Percentiles rank a stretch among this genome's conserved stretches.
Conservation (phyloP, 2,329 filamentous ascomycete species). For the Colletotrichum brevisporum region DNA sequence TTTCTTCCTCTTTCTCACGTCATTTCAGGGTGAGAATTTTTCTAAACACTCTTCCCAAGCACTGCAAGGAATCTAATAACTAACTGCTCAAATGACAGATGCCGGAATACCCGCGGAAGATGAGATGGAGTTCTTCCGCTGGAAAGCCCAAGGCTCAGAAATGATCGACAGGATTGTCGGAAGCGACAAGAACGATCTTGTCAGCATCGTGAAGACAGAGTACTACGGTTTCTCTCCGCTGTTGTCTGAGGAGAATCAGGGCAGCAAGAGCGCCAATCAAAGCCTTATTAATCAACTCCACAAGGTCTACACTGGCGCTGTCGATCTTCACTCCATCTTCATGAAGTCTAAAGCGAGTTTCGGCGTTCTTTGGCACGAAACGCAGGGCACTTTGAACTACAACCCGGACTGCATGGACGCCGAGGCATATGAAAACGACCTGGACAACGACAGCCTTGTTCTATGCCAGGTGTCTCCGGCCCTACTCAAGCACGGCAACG, state of each 20-base stretch:
- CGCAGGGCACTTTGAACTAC: background rate
- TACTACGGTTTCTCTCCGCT: fast-evolving
- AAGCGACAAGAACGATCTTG: background rate
- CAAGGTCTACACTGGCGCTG: background rate
- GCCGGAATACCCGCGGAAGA: too few relatives aligned
- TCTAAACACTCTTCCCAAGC: too few relatives aligned
- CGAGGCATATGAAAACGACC: background rate
- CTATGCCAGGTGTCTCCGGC: background rate
- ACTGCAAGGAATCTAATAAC: too few relatives aligned
- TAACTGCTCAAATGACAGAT: too few relatives aligned
- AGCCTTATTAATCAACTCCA: background rate
- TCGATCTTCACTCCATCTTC: background rate
- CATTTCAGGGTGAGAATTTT: too few relatives aligned
- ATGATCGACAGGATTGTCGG: background rate
- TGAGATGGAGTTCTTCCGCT: background rate
- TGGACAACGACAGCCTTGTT: background rate
- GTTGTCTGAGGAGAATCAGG: background rate
- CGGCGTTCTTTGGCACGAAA: background rate
- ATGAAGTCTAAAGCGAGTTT: constrained; percentile 17
- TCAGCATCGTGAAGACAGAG: fast-evolving
- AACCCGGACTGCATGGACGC: background rate
- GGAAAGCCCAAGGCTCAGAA: background rate
- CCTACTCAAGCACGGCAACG: constrained; percentile 29
- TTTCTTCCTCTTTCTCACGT: too few relatives aligned
- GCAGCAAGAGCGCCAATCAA: fast-evolving